phyloP scores from a whole-genome alignment of 2,329 filamentous ascomycete species.

The Fragosphaeria purpurea region DNA sequence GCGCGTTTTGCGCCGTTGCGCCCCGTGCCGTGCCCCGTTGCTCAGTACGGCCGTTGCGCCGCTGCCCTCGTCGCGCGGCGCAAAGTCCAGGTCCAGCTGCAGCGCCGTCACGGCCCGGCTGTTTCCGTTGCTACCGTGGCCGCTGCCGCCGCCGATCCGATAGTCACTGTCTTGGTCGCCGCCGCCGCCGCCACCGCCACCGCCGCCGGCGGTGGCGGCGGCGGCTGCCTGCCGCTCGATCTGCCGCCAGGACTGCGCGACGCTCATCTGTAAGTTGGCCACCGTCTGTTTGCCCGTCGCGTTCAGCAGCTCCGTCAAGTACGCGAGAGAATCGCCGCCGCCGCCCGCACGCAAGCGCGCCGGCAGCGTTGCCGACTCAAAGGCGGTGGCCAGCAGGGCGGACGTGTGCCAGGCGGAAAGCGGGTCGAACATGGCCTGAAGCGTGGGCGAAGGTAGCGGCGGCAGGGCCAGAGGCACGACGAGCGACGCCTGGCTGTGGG shows the following conservation, averaged over 20 bases:
- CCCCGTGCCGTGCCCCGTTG: conserved; percentile 10
- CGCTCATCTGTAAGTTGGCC: conserved; percentile 60
- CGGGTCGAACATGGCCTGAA: conserved; percentile 40
- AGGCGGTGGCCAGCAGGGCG: conserved; percentile 61
- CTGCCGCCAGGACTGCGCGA: conserved; percentile 28
- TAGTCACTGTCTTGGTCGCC: conserved; percentile 13
- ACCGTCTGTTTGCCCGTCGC: conserved; percentile 71
- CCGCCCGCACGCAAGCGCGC: conserved; percentile 50
- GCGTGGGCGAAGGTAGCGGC: conserved; percentile 30
- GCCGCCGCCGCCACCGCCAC: conserved; percentile 13
- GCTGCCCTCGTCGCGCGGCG: conserved; percentile 28
- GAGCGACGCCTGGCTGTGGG: conserved; percentile 63
- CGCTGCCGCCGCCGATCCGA: conserved; percentile 14
- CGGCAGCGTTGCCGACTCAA: conserved; percentile 72
- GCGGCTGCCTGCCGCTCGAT: conserved; percentile 1
- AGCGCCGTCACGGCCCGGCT: conserved; percentile 3
- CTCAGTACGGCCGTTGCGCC: conserved; percentile 7
- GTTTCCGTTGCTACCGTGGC: conserved; percentile 3
- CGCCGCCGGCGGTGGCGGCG: neutral
- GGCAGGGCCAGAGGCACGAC: conserved; percentile 65
- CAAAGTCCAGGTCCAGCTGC: conserved; percentile 30
- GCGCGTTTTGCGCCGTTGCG: conserved; percentile 18
- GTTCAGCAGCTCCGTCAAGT: conserved; percentile 58
- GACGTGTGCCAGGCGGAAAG: conserved; percentile 70
- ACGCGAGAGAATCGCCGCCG: conserved; percentile 38